Evolutionary conservation across 352 stramenopile species (phyloP), one percentile per base, ranked within the genome.

Genomic region (Pythium volutum): DNA sequence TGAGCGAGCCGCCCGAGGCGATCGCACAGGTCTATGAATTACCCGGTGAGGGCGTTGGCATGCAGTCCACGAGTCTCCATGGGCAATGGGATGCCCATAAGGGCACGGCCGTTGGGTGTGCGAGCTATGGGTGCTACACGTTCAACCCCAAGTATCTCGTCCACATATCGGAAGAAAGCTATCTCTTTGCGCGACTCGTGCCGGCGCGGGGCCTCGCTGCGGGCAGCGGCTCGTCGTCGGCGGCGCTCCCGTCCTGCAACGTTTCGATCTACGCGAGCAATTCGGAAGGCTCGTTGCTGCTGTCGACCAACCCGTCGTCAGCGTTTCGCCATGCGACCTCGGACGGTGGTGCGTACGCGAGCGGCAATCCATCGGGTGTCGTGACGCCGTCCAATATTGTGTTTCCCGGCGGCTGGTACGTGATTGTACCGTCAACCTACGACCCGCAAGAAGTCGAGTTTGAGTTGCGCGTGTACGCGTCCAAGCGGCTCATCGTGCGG

Each of bases 111-210:
- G 80, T 71, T 2, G 83, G 85, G 2, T 93, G 85, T 55, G 87
- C 74, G 8, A 91, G 86, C 62, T 92, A 88, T 59, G 83, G 83
- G 16, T 87, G 82, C 62, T 94, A 93, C 60, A 90, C 77, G 7
- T 88, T 89, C 64, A 93, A 94, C 62, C 83, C 85, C 23, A 85
- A 81, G 59, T 91, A 81, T 57, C 74, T 95, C 29, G 64, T 93
- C 33, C 72, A 81, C 45, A 66, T 91, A 5, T 58, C 66, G 1
- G 68, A 76, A 29, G 73, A 88, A 29, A 87, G 67, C 22, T 58
- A 77, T 10, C 58, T 91, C 14, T 81, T 92, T 38, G 74, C 69
- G 39, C 81, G 81, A 4, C 67, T 93, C 12, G 54, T 86, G 41
- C 53, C 78, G 2, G 34, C 69, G 18, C 65, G 75, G 1, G 43